Percentiles rank a stretch among this genome's conserved stretches.
Evolutionary conservation across 352 stramenopile species (phyloP).

Genomic region (Phytopythium montanum): DNA sequence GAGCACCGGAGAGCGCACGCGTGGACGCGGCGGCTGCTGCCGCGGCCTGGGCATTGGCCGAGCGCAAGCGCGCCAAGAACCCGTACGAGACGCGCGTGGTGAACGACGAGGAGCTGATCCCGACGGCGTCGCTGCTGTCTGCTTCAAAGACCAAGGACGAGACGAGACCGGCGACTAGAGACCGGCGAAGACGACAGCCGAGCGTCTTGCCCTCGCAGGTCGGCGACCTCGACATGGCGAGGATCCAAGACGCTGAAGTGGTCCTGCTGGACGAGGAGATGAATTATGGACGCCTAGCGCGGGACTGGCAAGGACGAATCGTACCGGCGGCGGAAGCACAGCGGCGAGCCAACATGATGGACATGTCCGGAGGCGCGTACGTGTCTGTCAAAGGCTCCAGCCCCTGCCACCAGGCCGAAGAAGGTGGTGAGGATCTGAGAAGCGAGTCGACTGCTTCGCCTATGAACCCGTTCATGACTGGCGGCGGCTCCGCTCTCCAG

Average conservation of each 20-base stretch:
- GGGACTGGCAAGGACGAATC: conserved; percentile 63
- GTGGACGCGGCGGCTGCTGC: conserved; percentile 11
- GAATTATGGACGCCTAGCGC: conserved; percentile 51
- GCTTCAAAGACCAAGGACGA: conserved; percentile 11
- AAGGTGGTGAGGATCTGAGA: not conserved
- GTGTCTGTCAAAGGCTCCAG: not conserved
- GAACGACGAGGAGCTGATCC: conserved; percentile 82
- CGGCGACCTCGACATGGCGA: conserved; percentile 80
- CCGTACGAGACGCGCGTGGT: conserved; percentile 82
- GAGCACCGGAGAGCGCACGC: conserved; percentile 5
- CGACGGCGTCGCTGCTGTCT: conserved; percentile 15
- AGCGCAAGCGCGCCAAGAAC: conserved; percentile 64
- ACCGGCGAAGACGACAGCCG: conserved; percentile 9
- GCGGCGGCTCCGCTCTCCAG: conserved; percentile 9
- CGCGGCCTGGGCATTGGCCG: conserved; percentile 28
- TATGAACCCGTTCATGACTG: not conserved
- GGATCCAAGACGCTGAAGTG: conserved; percentile 64
- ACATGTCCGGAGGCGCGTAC: conserved; percentile 51
- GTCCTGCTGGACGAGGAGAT: conserved; percentile 74
- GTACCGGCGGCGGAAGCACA: conserved; percentile 62
- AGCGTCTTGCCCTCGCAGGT: conserved; percentile 58
- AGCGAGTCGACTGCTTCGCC: not conserved
- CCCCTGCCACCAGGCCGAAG: not conserved
- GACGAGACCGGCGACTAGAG: not conserved
- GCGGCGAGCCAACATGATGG: conserved; percentile 49